Conservation (phyloP, 2,329 filamentous ascomycete genomes). For the Coleophoma crateriformis region DNA sequence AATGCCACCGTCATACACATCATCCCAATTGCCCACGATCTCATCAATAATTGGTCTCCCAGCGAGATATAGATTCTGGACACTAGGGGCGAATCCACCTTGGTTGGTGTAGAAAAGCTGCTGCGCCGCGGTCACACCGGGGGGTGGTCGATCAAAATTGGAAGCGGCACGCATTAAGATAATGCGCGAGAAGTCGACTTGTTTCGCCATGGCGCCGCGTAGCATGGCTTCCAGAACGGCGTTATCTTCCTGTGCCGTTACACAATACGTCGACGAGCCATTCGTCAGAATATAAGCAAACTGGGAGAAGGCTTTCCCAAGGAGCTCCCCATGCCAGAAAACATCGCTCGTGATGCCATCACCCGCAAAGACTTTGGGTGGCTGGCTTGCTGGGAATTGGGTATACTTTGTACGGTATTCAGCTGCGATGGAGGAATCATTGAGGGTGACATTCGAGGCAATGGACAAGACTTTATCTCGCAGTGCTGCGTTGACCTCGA, state of each 20-base stretch:
- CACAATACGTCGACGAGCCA: slow-evolving; percentile 59
- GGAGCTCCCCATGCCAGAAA: slow-evolving; percentile 56
- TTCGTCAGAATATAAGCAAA: slow-evolving; percentile 59
- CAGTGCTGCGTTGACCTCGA: slow-evolving; percentile 54
- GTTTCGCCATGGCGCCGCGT: slow-evolving; percentile 45
- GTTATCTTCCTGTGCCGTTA: slow-evolving; percentile 66
- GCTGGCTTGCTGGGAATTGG: slow-evolving; percentile 31
- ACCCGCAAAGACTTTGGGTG: slow-evolving; percentile 53
- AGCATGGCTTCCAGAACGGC: slow-evolving; percentile 59
- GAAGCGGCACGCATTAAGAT: slow-evolving; percentile 62
- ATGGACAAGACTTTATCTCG: slow-evolving; percentile 43
- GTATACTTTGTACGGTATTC: slow-evolving; percentile 48
- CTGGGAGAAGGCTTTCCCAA: slow-evolving; percentile 57
- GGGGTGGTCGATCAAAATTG: slow-evolving; percentile 63
- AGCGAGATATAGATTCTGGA: slow-evolving; percentile 59
- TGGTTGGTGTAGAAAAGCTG: slow-evolving; percentile 54
- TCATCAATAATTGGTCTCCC: slow-evolving; percentile 57
- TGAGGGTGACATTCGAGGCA: slow-evolving; percentile 42
- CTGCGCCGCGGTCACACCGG: slow-evolving; percentile 45
- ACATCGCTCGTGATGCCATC: slow-evolving; percentile 64
- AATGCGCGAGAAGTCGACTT: slow-evolving; percentile 58
- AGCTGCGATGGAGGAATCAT: slow-evolving; percentile 39
- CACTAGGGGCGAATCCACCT: slow-evolving; percentile 55
- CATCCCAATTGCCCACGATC: slow-evolving; percentile 55
- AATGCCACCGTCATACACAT: slow-evolving; percentile 50